Conservation (phyloP, 108 stramenopile genomes). For the Fistulifera solaris region DNA sequence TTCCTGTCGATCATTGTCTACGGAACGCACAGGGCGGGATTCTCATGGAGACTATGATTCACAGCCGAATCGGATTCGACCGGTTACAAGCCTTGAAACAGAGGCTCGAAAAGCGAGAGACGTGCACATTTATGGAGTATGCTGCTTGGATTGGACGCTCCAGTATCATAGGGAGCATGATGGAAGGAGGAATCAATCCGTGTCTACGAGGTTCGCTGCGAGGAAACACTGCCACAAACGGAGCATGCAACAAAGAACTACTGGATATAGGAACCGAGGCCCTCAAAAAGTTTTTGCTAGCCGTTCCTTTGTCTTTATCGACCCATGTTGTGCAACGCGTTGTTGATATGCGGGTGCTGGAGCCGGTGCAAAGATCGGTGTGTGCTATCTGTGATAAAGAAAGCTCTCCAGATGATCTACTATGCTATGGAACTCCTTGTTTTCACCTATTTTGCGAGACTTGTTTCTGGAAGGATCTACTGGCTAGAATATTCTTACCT, state of each 20-base stretch:
- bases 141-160: slow-evolving; percentile 53
- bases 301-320: slow-evolving; percentile 46
- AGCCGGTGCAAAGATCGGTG: neutral
- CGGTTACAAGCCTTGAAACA: slow-evolving; percentile 10
- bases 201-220: slow-evolving; percentile 20
- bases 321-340: slow-evolving; percentile 52
- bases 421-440: neutral
- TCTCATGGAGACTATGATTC: slow-evolving; percentile 9
- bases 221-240: neutral
- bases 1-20: slow-evolving; percentile 10
- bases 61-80: slow-evolving; percentile 38
- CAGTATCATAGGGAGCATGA: slow-evolving; percentile 40
- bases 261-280: slow-evolving; percentile 19
- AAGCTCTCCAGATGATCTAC: neutral
- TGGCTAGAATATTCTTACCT: slow-evolving; percentile 26
- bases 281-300: slow-evolving; percentile 41
- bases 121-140: slow-evolving; percentile 61
- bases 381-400: neutral
- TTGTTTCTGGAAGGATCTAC: slow-evolving; percentile 56
- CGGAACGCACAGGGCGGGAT: neutral
- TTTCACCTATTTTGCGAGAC: slow-evolving; percentile 44
- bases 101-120: slow-evolving; percentile 17
- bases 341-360: slow-evolving; percentile 31
- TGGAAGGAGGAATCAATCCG: slow-evolving; percentile 61
- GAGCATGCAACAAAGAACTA: slow-evolving; percentile 3